Evolutionary conservation across 306 rosid species (phyloP), one percentile per base, ranked within the genome.

Genomic region (Datisca glomerata): DNA sequence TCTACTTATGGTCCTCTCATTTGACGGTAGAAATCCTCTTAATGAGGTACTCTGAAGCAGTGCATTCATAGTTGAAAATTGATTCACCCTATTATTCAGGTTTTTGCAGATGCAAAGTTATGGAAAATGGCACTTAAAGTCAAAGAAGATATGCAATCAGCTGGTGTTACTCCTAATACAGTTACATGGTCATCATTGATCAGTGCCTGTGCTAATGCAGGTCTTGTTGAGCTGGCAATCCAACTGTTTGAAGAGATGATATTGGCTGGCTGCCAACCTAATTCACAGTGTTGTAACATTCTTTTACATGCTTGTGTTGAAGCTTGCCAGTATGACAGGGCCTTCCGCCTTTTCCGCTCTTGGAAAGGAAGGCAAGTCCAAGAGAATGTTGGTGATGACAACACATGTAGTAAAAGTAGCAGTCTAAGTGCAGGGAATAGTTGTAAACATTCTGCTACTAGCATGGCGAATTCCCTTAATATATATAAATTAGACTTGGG

Each of bases 191-290:
- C 97, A 31, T 79, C 97, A 24, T 65, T 83, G 60, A 89, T 89
- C 76, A 89, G 57, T 53, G 93, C 97, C 57, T 83, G 93, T 52
- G 93, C 97, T 52, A 89, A 83, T 62, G 84, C 89, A n/a, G 97
- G 94, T 60, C 85, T 73, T 28, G 89, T 79, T 24, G 93, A 83
- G 67, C 73, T 69, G 68, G 63, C 97, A 47, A 75, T 89, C 60
- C 75, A 71, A 37, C 61, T 89, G 55, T 89, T 89, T 43, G 94
- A 83, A 63, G 97, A 89, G 69, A 83, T 83, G 97, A 68, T 89
- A 50, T 65, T 59, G 74, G 66, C 79, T 21, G 81, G 83, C 59
- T 83, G 83, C 14, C 76, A 89, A 55, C 97, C 97, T 36, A 89
- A 89, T 59, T 56, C 94, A 8, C 97, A 74, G 69, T 83, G 93